Conservation (phyloP, 2,329 filamentous ascomycete genomes). For the Reticulascus tulasneorum region DNA sequence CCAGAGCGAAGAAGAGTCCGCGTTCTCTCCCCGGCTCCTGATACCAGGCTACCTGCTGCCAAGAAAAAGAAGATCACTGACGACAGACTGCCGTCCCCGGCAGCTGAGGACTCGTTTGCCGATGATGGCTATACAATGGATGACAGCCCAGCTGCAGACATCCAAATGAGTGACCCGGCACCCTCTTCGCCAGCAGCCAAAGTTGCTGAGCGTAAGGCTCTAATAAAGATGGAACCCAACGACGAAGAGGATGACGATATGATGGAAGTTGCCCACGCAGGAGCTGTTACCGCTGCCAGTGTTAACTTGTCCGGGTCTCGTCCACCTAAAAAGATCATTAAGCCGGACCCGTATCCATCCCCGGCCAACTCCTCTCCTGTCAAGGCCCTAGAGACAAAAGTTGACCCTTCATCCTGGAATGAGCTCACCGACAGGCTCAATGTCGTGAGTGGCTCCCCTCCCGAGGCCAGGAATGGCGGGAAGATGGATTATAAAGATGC, state of each 20-base stretch:
- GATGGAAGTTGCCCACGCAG: conserved; percentile 82
- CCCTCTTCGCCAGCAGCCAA: conserved; percentile 85
- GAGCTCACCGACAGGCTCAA: conserved; percentile 82
- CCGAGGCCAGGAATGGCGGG: conserved; percentile 62
- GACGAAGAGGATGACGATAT: conserved; percentile 75
- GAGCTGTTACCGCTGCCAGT: conserved; percentile 62
- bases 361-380: conserved; percentile 74
- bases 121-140: conserved; percentile 55
- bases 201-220: conserved; percentile 67
- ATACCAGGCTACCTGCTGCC: conserved; percentile 44
- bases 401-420: conserved; percentile 87
- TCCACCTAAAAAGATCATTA: conserved; percentile 70
- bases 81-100: conserved; percentile 42
- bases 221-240: conserved; percentile 41
- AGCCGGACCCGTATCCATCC: conserved; percentile 62
- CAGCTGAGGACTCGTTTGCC: conserved; percentile 45
- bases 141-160: conserved; percentile 52
- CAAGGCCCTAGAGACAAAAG: conserved; percentile 51
- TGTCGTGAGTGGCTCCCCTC: conserved; percentile 69
- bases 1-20: conserved; percentile 75
- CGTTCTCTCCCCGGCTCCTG: conserved; percentile 70
- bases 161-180: conserved; percentile 81
- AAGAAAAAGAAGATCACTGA: conserved; percentile 57
- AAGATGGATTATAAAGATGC: conserved; percentile 82
- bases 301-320: conserved; percentile 84